Conservation (phyloP, 129 eudicot genomes). For the Artemisia tridentata region DNA sequence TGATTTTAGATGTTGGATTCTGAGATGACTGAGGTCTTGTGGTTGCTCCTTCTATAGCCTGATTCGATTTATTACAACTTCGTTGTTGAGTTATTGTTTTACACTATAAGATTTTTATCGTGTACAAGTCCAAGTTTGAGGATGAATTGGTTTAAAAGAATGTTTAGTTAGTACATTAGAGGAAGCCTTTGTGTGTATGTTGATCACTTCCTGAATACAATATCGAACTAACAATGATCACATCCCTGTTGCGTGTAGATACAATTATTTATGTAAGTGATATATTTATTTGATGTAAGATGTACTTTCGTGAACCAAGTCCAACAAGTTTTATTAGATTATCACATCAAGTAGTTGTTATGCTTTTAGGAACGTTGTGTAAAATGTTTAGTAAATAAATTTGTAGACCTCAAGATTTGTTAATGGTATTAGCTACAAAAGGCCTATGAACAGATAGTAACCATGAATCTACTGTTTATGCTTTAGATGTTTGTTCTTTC, state of each 20-base stretch:
- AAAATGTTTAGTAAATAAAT: neutral
- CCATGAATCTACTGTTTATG: neutral
- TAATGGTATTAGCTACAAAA: neutral
- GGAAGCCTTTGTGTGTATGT: neutral
- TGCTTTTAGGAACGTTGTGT: neutral
- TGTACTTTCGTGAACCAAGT: neutral
- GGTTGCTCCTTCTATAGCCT: neutral
- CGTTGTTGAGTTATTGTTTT: neutral
- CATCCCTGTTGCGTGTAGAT: neutral
- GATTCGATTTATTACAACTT: neutral
- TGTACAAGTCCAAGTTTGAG: conserved; percentile 11
- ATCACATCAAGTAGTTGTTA: neutral
- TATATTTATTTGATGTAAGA: neutral
- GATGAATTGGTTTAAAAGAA: neutral
- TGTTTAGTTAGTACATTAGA: neutral
- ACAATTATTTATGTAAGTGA: too few species aligned
- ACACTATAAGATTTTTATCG: neutral
- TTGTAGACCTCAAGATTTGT: neutral
- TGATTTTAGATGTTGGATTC: too few species aligned
- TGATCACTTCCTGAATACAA: neutral
- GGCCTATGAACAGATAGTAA: neutral
- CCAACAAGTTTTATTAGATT: neutral
- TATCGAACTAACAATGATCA: too few species aligned
- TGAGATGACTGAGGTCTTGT: too few species aligned
- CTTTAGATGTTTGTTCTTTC: too few species aligned